Conservation (phyloP, 192 early-diverging fungal genomes). For the Ambispora gerdemannii region DNA sequence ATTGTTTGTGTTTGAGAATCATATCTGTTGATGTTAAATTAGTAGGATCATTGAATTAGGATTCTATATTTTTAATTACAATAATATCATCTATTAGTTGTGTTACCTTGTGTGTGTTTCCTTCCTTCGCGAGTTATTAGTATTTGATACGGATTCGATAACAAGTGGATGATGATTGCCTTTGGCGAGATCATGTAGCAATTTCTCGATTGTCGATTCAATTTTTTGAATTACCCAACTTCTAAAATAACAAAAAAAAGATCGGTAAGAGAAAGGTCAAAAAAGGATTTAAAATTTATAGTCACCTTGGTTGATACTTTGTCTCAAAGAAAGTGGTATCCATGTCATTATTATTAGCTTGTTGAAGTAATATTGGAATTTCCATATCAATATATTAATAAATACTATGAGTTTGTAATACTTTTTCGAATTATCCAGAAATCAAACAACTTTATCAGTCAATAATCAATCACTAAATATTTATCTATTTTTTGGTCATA, state of each 20-base stretch:
- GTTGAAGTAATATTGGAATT: background rate
- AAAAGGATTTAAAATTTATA: background rate
- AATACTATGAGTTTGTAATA: too few relatives aligned
- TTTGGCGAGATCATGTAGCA: constrained; percentile 13
- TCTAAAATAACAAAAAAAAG: background rate
- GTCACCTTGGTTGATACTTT: background rate
- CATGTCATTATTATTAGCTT: too few relatives aligned
- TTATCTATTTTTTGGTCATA: too few relatives aligned
- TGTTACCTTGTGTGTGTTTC: background rate
- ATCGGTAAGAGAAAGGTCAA: too few relatives aligned
- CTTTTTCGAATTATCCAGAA: too few relatives aligned
- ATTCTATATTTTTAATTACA: too few relatives aligned
- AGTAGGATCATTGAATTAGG: too few relatives aligned
- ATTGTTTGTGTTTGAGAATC: background rate
- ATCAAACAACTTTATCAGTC: too few relatives aligned
- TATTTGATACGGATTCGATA: background rate
- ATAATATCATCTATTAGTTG: too few relatives aligned
- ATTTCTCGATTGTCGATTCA: constrained; percentile 13
- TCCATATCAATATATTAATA: background rate
- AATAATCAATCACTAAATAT: too few relatives aligned
- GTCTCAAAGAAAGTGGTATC: too few relatives aligned
- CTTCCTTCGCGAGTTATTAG: background rate
- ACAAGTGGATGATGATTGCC: background rate
- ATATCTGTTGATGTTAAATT: background rate
- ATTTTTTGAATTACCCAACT: constrained; percentile 16